Evolutionary conservation across 1,284 basidiomycete genomes (phyloP).

Genomic region (Salmacisia buchloeana): DNA sequence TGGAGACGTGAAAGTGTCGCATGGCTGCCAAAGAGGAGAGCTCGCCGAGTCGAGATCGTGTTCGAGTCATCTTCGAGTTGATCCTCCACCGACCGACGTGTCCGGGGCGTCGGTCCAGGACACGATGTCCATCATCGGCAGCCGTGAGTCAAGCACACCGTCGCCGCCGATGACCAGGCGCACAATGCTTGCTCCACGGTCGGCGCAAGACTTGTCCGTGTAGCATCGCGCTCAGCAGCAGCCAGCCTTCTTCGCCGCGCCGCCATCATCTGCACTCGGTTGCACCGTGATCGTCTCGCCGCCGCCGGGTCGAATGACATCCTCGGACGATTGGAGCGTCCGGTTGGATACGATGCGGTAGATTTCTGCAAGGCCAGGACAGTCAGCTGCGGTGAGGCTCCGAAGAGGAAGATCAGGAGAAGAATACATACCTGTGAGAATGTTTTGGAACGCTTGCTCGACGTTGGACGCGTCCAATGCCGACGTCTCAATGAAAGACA

Average conservation of each 20-base stretch:
- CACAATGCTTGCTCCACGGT: not conserved
- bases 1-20: too few species aligned
- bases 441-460: constrained; percentile 87
- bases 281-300: constrained; percentile 51
- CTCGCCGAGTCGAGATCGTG: too few species aligned
- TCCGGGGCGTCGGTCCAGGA: too few species aligned
- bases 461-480: constrained; percentile 99
- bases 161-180: too few species aligned
- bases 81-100: too few species aligned
- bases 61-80: too few species aligned
- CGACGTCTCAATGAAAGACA: constrained; percentile 92
- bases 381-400: not conserved
- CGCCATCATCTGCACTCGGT: constrained; percentile 48
- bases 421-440: constrained; percentile 71
- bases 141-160: too few species aligned
- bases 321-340: constrained; percentile 49
- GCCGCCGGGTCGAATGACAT: constrained; percentile 49
- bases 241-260: constrained; percentile 48
- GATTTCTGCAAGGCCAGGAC: constrained; percentile 33
- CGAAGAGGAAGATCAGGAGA: not conserved
- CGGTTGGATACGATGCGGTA: constrained; percentile 51
- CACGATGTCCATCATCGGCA: too few species aligned
- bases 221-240: constrained; percentile 34
- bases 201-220: not conserved
- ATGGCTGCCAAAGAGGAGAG: too few species aligned